Percentiles rank a stretch among this genome's conserved stretches.
These are phyloP conservation scores for Taiozyma sp. DNA, from an alignment of 1,139 yeast species.

Conservation along the genomic window DNA sequence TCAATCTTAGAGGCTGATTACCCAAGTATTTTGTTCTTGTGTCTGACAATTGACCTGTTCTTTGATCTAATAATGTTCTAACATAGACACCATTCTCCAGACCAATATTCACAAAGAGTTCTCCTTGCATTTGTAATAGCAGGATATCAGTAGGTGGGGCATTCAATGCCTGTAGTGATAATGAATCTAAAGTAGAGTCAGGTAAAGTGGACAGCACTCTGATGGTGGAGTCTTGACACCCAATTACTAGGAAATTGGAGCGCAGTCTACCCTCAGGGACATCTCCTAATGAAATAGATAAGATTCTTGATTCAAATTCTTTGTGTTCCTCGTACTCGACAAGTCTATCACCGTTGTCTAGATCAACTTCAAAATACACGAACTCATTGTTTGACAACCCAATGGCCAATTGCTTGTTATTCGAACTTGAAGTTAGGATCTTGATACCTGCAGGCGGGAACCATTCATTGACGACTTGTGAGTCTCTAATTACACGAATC, in stretches of 20 bases:
- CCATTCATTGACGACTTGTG: conserved; percentile 51
- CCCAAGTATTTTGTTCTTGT: conserved; percentile 77
- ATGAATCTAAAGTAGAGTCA: conserved; percentile 55
- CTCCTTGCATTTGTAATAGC: conserved; percentile 22
- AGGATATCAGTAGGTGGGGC: conserved; percentile 49
- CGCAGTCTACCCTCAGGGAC: conserved; percentile 43
- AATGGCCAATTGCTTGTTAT: conserved; percentile 62
- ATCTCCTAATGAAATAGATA: conserved; percentile 54
- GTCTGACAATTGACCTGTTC: conserved; percentile 62
- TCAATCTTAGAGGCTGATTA: conserved; percentile 51
- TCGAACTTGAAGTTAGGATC: conserved; percentile 56
- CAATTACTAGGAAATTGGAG: conserved; percentile 62
- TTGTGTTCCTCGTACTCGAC: conserved; percentile 65
- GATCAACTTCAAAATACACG: conserved; percentile 78
- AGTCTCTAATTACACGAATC: conserved; percentile 53
- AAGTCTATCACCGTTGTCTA: conserved; percentile 47
- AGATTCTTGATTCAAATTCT: conserved; percentile 50
- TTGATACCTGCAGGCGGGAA: conserved; percentile 76
- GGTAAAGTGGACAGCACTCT: conserved; percentile 65
- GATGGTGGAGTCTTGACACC: conserved; percentile 67
- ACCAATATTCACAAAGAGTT: conserved; percentile 63
- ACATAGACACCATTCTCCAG: conserved; percentile 79
- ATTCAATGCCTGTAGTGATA: conserved; percentile 66
- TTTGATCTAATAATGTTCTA: conserved; percentile 50
- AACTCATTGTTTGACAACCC: conserved; percentile 72